Base-by-base conservation (phyloP, 2,329 filamentous ascomycete species). In the Fusarium aywerte region DNA sequence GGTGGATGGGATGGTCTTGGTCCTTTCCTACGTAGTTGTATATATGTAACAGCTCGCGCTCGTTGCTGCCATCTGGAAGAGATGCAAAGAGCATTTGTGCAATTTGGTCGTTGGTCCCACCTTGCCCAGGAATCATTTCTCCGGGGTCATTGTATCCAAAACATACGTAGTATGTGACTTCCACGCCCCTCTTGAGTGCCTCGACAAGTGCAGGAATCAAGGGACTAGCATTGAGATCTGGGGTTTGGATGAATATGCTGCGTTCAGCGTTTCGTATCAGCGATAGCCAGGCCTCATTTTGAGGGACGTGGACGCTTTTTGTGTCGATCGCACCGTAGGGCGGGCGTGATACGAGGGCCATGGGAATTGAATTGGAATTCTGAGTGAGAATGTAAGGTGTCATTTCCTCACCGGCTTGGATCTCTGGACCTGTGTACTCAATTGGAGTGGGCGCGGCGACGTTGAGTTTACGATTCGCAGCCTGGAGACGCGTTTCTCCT, bases 81-180 rank as follows among this genome's bases (percentile, higher is more conserved):
- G 81, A 75, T 0, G 76, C 76, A 76, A 90, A 86, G 5, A 94
- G 80, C 9, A 83, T 79, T 60, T 88, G 81, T 0, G 89, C 85
- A 3, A 89, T 83, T 82, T 90, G 89, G 63, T 93, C 90, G 73
- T 93, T 93, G 16, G 88, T 91, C 2, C 91, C 91, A 29, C 90
- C 90, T 74, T 93, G 90, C 60, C 87, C 85, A 0, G 92, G 91
- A 1, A 95, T 85, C 31, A 94, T 84, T 74, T 94, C 90, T 21
- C 91, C 92, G 0, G 87, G 81, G 67, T 94, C 92, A 65, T 94
- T 94, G 78, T 95, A 95, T 2, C 92, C 91, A 1, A 94, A 84
- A 66, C 90, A 92, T 2, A 93, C 82, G 65, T 92, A 93, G 74
- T 88, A 89, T 1, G 85, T 88, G 0, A 93, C 87, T 49, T 88